Conservation (phyloP, 139 green algal genomes). For the Chlorella ohadii region DNA sequence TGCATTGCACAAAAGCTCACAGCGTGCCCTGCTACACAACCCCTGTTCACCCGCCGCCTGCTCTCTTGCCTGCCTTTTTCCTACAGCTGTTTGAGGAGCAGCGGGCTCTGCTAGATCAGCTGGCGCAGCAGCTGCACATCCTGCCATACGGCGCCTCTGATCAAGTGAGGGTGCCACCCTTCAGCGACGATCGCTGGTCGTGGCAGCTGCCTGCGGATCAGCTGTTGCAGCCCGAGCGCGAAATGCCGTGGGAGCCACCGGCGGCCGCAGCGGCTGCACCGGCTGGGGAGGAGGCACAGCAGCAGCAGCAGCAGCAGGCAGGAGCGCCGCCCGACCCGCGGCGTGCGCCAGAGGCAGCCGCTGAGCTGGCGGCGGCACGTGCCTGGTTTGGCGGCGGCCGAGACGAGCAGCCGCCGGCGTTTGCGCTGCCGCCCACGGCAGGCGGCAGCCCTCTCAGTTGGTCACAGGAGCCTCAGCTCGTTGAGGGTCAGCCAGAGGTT, state of each 20-base stretch:
- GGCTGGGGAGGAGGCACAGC: neutral
- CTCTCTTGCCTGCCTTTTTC: too few species aligned
- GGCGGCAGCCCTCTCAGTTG: conserved; percentile 12
- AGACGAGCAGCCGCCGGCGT: conserved; percentile 1
- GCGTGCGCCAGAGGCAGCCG: neutral
- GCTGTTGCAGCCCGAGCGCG: neutral
- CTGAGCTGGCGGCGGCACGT: neutral
- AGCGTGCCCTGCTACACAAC: too few species aligned
- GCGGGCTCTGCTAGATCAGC: neutral
- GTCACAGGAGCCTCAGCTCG: neutral
- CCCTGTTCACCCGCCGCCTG: too few species aligned
- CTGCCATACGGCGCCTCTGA: neutral
- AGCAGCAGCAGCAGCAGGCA: neutral
- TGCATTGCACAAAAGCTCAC: too few species aligned
- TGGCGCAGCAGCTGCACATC: neutral
- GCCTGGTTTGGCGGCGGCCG: neutral
- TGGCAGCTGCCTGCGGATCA: neutral
- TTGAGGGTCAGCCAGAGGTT: neutral
- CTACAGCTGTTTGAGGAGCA: conserved; percentile 13
- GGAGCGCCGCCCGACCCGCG: neutral
- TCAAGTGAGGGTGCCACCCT: neutral
- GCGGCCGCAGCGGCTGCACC: neutral
- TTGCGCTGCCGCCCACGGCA: neutral
- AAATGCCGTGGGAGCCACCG: neutral
- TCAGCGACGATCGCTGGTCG: neutral